These are phyloP conservation scores for Naegleria gruberi DNA, from an alignment of 208 protist genomes.

Conservation along the genomic window DNA sequence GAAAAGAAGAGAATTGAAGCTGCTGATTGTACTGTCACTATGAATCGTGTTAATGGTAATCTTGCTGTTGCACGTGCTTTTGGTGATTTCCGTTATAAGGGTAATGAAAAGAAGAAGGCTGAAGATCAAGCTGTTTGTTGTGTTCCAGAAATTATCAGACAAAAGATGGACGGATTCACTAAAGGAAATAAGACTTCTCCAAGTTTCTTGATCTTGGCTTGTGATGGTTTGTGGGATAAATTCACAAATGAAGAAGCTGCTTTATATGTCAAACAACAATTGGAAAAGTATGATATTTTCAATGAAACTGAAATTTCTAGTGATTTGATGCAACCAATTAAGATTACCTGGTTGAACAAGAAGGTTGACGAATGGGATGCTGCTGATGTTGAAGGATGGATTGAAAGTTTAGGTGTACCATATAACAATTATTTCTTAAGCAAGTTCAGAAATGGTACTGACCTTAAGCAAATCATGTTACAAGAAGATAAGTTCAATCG, in stretches of 20 bases:
- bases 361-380: neutral
- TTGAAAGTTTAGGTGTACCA: neutral
- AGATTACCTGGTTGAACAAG: slow-evolving; percentile 5
- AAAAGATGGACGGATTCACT: neutral
- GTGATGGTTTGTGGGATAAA: slow-evolving; percentile 7
- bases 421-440: neutral
- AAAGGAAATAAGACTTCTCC: neutral
- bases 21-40: neutral
- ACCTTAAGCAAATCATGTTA: neutral
- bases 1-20: neutral
- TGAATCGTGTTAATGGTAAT: neutral
- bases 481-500: neutral
- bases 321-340: neutral
- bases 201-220: neutral
- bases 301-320: neutral
- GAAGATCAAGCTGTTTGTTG: neutral
- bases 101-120: neutral
- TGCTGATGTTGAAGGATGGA: neutral
- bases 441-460: neutral
- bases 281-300: slow-evolving; percentile 2
- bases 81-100: neutral
- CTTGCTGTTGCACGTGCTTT: neutral
- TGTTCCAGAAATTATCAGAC: neutral
- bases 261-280: neutral
- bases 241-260: neutral